These are phyloP conservation scores for Fraxinus xanthoxyloides DNA, from an alignment of 305 asterid species.

Conservation along the genomic window DNA sequence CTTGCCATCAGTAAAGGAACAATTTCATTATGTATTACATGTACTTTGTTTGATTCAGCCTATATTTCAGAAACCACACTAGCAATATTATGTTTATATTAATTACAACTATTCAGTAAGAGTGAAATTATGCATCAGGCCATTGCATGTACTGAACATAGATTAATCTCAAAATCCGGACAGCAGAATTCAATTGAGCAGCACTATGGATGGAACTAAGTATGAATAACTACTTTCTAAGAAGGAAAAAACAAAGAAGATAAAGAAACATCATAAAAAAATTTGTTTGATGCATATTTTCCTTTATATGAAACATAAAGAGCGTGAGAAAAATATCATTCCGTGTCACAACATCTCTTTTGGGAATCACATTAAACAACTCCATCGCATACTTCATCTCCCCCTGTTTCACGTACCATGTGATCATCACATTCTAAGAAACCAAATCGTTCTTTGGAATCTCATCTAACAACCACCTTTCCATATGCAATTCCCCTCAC, in stretches of 20 bases:
- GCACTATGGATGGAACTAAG: not conserved
- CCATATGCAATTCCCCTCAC: conserved; percentile 33
- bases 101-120: not conserved
- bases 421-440: conserved; percentile 79
- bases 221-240: no score
- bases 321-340: conserved; percentile 26
- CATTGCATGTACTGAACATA: not conserved
- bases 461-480: conserved; percentile 34
- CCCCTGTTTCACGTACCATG: conserved; percentile 62
- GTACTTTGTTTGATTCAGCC: not conserved
- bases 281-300: not conserved
- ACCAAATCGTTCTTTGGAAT: conserved; percentile 41
- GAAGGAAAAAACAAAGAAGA: not conserved
- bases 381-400: conserved; percentile 56
- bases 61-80: not conserved
- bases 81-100: not conserved
- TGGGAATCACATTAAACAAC: conserved; percentile 51
- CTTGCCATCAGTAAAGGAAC: not conserved
- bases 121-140: not conserved
- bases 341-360: conserved; percentile 67
- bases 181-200: not conserved
- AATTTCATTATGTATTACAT: not conserved
- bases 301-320: not conserved
- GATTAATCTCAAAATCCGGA: not conserved
- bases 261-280: no score